phyloP scores from a whole-genome alignment of 179 eudicot genomes.

The Drosera spatulata region DNA sequence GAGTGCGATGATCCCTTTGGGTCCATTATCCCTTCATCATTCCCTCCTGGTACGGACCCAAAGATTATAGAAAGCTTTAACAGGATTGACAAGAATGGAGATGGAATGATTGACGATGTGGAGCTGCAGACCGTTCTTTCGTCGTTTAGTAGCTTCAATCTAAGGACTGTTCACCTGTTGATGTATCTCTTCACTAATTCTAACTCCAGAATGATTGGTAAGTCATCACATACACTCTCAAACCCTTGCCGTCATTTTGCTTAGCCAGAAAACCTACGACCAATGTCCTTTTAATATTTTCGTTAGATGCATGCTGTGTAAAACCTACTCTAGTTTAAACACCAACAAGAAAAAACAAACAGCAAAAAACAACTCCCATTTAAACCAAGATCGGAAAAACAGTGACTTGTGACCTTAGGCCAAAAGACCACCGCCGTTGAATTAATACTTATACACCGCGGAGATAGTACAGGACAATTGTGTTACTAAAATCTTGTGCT shows the following conservation, averaged over 20 bases:
- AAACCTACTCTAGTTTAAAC: too few relatives aligned
- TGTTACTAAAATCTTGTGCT: too few relatives aligned
- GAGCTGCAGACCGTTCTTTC: slow-evolving; percentile 8
- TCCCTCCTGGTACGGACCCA: slow-evolving; percentile 12
- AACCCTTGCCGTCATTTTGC: not conserved
- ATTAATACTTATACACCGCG: too few relatives aligned
- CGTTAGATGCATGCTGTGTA: too few relatives aligned
- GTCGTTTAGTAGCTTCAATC: not conserved
- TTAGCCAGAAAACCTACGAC: too few relatives aligned
- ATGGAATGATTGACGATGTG: slow-evolving; percentile 5
- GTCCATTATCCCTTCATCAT: slow-evolving; percentile 7
- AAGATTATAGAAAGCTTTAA: slow-evolving; percentile 8
- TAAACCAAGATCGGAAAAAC: too few relatives aligned
- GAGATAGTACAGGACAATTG: too few relatives aligned
- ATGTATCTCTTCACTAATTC: slow-evolving; percentile 37
- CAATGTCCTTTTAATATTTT: too few relatives aligned
- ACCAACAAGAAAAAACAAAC: too few relatives aligned
- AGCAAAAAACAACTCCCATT: too few relatives aligned
- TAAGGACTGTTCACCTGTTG: slow-evolving; percentile 11
- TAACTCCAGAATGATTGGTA: slow-evolving; percentile 34
- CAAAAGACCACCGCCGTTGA: too few relatives aligned
- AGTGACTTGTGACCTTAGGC: too few relatives aligned
- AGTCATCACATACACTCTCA: not conserved
- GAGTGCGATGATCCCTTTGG: slow-evolving; percentile 5
- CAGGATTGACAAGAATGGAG: slow-evolving; percentile 8